Evolutionary conservation across 2,329 filamentous ascomycete genomes (phyloP).

Genomic region (Penicillium sumatraense): DNA sequence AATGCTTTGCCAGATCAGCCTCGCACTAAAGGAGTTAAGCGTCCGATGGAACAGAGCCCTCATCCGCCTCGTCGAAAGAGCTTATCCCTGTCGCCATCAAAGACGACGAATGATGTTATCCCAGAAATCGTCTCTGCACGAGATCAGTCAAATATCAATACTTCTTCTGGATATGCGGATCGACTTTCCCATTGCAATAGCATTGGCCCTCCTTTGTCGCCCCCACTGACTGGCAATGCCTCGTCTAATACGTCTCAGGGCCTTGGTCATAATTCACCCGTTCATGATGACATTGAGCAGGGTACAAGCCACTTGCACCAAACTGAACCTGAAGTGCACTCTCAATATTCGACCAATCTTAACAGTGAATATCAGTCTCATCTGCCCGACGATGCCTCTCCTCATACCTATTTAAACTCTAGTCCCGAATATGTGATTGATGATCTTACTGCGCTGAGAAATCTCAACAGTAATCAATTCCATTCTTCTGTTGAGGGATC

Average conservation of each 20-base stretch:
- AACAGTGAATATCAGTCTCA: slow-evolving; percentile 10
- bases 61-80: not conserved
- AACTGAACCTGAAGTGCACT: not conserved
- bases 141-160: not conserved
- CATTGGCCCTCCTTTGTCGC: slow-evolving; percentile 9
- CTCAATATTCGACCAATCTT: slow-evolving; percentile 1
- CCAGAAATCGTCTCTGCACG: not conserved
- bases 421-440: slow-evolving; percentile 29
- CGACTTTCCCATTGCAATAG: not conserved
- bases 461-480: slow-evolving; percentile 16
- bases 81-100: slow-evolving; percentile 1
- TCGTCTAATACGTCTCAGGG: slow-evolving; percentile 6
- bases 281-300: not conserved
- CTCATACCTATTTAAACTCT: slow-evolving; percentile 29
- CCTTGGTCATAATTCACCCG: not conserved
- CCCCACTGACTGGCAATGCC: slow-evolving; percentile 13
- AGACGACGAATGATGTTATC: not conserved
- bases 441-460: slow-evolving; percentile 23
- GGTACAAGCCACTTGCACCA: not conserved
- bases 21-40: slow-evolving; percentile 5
- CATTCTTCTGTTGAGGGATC: slow-evolving; percentile 15
- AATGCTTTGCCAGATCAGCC: slow-evolving; percentile 15
- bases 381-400: slow-evolving; percentile 12
- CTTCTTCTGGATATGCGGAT: slow-evolving; percentile 1
- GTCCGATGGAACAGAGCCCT: not conserved